Evolutionary conservation across 2,329 filamentous ascomycete species (phyloP), one percentile per base, ranked within the genome.

Genomic region (Chrysoporthe deuterocubensis): DNA sequence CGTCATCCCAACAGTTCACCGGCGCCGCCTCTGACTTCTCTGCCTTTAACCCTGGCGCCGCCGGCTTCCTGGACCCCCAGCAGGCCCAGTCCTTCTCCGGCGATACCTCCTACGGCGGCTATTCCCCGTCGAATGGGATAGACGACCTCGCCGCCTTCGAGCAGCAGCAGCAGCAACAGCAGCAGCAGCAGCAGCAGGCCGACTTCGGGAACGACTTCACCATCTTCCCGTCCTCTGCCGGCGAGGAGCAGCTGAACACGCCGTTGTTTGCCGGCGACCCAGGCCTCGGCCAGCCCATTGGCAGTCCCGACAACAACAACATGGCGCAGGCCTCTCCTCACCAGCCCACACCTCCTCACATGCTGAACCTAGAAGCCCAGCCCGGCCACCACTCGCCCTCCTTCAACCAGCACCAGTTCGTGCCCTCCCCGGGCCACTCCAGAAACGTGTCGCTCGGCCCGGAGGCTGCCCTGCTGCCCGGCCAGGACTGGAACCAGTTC

Each of bases 401-500:
- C 60, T 87, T 87, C 76, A 84, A 79, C 77, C 82, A 85, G 69
- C 82, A 85, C 66, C 85, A 87, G 69, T 88, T 88, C 75, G 82
- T 84, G 2, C 62, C 63, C 34, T 82, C 84, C 37, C 80, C 83
- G 1, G 75, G 78, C 1, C 86, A 88, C 75, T 87, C 86, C 32
- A 81, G 86, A 68, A 83, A 88, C 75, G 79, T 82, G 37, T 89
- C 87, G 4, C 81, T 89, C 2, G 84, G 84, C 0, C 86, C 86
- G 2, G 85, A 87, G 74, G 83, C 85, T 6, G 86, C 87, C 1
- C 77, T 88, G n/a, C 77, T 87, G 40, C 82, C 81, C 2, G 81
- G 78, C n/a, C 85, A 87, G 71, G 85, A 88, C 68, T 89, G 86
- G 86, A 82, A 73, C 54, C 85, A 87, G 69, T 97, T 97, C 75